phyloP scores from a whole-genome alignment of 768 basidiomycete genomes.

The Royoungia palumana region DNA sequence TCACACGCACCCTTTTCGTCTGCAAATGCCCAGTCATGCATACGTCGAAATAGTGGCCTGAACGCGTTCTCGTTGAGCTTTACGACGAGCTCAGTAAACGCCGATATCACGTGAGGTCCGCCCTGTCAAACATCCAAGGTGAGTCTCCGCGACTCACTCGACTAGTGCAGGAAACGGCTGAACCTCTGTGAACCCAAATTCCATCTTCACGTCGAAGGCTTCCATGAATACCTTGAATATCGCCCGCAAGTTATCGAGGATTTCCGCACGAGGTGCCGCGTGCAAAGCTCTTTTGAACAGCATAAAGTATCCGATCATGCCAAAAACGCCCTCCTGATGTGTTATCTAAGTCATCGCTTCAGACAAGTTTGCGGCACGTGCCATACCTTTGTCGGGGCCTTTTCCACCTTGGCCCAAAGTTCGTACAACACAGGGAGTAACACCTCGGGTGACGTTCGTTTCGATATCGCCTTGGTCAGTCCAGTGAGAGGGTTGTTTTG shows the following conservation, averaged over 20 bases:
- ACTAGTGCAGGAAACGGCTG: neutral
- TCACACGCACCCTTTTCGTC: conserved; percentile 43
- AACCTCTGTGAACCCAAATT: conserved; percentile 30
- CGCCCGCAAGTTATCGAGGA: conserved; percentile 62
- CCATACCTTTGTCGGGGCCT: conserved; percentile 37
- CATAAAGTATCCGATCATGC: conserved; percentile 54
- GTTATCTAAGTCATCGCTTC: neutral
- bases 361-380: neutral
- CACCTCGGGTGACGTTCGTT: conserved; percentile 62
- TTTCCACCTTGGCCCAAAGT: conserved; percentile 46
- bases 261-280: conserved; percentile 56
- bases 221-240: conserved; percentile 79
- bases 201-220: conserved; percentile 57
- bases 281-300: conserved; percentile 64
- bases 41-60: conserved; percentile 83
- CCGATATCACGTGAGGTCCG: conserved; percentile 52
- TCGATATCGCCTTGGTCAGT: conserved; percentile 64
- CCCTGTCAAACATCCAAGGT: conserved; percentile 35
- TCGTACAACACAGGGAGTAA: conserved; percentile 64
- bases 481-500: conserved; percentile 31
- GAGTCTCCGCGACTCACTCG: neutral
- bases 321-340: conserved; percentile 23
- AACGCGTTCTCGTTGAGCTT: conserved; percentile 93
- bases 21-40: conserved; percentile 94
- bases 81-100: conserved; percentile 86